Evolutionary conservation across 2,329 filamentous ascomycete genomes (phyloP), one percentile per base, ranked within the genome.

Genomic region (Penicillium sp.): DNA sequence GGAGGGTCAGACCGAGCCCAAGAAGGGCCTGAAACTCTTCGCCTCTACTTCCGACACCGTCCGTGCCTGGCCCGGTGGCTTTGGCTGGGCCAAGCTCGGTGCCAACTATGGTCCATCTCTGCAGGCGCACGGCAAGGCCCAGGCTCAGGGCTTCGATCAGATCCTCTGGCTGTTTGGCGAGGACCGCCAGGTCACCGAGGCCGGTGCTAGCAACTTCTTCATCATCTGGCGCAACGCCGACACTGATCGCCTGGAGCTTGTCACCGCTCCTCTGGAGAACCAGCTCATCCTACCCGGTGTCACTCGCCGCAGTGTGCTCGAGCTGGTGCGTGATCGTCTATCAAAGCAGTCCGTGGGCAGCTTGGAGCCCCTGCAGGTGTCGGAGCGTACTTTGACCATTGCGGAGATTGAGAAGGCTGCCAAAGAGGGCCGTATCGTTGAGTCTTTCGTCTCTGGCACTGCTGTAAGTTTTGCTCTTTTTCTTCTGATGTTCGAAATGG

Each of bases 171-270:
- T 96, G 44, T 93, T 95, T 64, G 89, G 89, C 1, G 71, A 81
- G 35, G 79, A 92, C 59, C 81, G 81, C 45, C 81, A 82, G 66
- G 90, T 95, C 56, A 96, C 91, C 2, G 91, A 96, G 75, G 91
- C 91, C 2, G 91, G 91, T 4, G 91, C 89, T 10, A 88, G 83
- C 64, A 96, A 96, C 73, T 95, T 95, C 74, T 95, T 96, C 65
- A 77, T 95, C 6, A 76, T 95, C 10, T 90, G 87, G 88, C 80
- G 64, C 35, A 67, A 68, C 48, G 61, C 78, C 66, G 80, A 84
- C 59, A 71, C 68, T 0, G 83, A 80, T 6, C 79, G 76, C 61
- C 65, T 80, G 23, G 79, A 93, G 75, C 77, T 96, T 28, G 78
- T 95, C 48, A 96, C 91, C 2, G 89, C 91, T 2, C 88, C 89